Conservation (phyloP, 371 early-diverging fungal species). For the Mortierella sp. region DNA sequence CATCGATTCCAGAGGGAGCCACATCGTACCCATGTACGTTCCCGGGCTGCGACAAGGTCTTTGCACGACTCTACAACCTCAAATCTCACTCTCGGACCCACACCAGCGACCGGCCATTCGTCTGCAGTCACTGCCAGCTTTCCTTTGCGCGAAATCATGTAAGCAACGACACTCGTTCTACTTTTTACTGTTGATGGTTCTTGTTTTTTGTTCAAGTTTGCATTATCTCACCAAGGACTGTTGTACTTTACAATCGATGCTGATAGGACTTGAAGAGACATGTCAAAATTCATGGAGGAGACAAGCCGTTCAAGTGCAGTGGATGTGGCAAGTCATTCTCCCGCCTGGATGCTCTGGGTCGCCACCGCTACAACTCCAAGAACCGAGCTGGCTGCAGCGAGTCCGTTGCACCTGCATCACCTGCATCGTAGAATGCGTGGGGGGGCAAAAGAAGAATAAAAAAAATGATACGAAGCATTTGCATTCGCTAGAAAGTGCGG, state of each 20-base stretch:
- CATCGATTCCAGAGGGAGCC: conserved; percentile 54
- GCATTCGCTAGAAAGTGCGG: neutral
- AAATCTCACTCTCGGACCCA: conserved; percentile 87
- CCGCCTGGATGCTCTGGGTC: conserved; percentile 59
- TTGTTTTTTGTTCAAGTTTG: neutral
- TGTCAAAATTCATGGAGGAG: conserved; percentile 87
- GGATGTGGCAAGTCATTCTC: conserved; percentile 88
- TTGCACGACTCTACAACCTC: conserved; percentile 83
- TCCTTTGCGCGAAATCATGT: conserved; percentile 87
- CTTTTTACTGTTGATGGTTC: neutral
- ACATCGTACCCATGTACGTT: conserved; percentile 70
- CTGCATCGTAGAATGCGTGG: no score
- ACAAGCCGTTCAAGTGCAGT: conserved; percentile 85
- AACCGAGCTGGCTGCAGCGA: conserved; percentile 43
- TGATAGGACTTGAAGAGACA: conserved; percentile 83
- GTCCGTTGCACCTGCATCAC: neutral
- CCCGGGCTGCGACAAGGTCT: conserved; percentile 80
- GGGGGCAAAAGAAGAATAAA: neutral
- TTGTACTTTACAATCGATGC: neutral
- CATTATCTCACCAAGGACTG: neutral
- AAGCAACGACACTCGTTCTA: no score
- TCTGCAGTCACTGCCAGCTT: conserved; percentile 78
- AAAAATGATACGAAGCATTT: neutral
- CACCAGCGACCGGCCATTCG: conserved; percentile 85
- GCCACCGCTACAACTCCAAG: conserved; percentile 57